Evolutionary conservation across 352 stramenopile genomes (phyloP).

Genomic region (Phytophthora litchii): DNA sequence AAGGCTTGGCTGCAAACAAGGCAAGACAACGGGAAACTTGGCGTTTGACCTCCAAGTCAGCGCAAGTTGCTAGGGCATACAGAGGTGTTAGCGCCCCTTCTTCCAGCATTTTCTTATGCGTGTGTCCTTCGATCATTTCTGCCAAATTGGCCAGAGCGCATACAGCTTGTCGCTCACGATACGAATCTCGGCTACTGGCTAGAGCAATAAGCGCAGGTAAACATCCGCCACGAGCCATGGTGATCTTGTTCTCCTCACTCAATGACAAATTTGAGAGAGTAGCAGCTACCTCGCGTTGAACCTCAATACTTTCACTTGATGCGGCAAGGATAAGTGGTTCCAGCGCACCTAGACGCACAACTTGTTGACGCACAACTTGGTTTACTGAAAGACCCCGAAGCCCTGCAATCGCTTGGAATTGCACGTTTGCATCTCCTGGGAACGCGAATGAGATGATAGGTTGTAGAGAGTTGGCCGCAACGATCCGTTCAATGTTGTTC

Average conservation of each 20-base stretch:
- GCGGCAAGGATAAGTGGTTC: constrained; percentile 95
- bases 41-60: constrained; percentile 90
- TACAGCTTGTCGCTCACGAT: constrained; percentile 93
- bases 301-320: constrained; percentile 91
- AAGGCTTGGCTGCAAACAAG: constrained; percentile 92
- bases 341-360: constrained; percentile 92
- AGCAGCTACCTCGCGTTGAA: constrained; percentile 95
- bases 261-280: constrained; percentile 95
- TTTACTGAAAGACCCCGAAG: constrained; percentile 94
- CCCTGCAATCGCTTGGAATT: constrained; percentile 96
- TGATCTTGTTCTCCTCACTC: constrained; percentile 96
- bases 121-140: constrained; percentile 95
- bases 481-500: constrained; percentile 89
- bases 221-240: constrained; percentile 94
- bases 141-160: constrained; percentile 95
- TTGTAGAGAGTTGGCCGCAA: constrained; percentile 89
- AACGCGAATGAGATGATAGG: constrained; percentile 96
- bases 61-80: constrained; percentile 77
- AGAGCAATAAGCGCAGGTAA: constrained; percentile 92
- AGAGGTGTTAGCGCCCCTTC: constrained; percentile 91
- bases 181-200: constrained; percentile 82
- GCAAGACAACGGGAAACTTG: constrained; percentile 93
- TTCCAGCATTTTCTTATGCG: constrained; percentile 95
- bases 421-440: constrained; percentile 92
- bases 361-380: constrained; percentile 85